phyloP scores from a whole-genome alignment of 352 stramenopile genomes.

The Pythium guiyangense region DNA sequence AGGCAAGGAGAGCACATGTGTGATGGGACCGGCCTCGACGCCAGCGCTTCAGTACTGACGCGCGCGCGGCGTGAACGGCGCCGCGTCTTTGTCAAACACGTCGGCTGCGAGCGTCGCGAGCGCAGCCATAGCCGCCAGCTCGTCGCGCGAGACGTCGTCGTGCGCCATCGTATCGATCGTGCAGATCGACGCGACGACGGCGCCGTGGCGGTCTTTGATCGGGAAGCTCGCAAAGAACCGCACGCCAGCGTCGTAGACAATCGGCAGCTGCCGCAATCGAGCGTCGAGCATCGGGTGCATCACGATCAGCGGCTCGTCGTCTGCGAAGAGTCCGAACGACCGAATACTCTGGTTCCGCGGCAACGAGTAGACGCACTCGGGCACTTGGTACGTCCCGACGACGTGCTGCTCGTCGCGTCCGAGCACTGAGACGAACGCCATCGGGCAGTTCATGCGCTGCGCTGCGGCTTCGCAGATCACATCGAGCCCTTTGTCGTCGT shows the following conservation, averaged over 20 bases:
- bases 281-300: constrained; percentile 31
- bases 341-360: constrained; percentile 16
- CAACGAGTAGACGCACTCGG: constrained; percentile 4
- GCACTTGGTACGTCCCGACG: constrained; percentile 28
- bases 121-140: constrained; percentile 38
- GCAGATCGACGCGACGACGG: constrained; percentile 36
- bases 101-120: constrained; percentile 56
- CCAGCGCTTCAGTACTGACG: constrained; percentile 3
- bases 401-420: constrained; percentile 22
- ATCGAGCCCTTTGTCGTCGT: constrained; percentile 29
- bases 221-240: constrained; percentile 59
- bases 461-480: constrained; percentile 55
- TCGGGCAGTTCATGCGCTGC: constrained; percentile 32
- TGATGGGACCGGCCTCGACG: too few species aligned
- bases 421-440: constrained; percentile 42
- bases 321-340: constrained; percentile 7
- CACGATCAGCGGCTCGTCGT: constrained; percentile 34
- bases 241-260: constrained; percentile 34
- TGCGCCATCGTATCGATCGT: constrained; percentile 23
- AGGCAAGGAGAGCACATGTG: too few species aligned
- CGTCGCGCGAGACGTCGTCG: constrained; percentile 30
- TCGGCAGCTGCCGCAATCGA: constrained; percentile 26
- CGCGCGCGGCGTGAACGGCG: constrained; percentile 16
- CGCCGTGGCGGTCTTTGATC: constrained; percentile 22
- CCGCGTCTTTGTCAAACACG: constrained; percentile 22